phyloP scores from a whole-genome alignment of 768 basidiomycete genomes.

The Coprinopsis cinerea region DNA sequence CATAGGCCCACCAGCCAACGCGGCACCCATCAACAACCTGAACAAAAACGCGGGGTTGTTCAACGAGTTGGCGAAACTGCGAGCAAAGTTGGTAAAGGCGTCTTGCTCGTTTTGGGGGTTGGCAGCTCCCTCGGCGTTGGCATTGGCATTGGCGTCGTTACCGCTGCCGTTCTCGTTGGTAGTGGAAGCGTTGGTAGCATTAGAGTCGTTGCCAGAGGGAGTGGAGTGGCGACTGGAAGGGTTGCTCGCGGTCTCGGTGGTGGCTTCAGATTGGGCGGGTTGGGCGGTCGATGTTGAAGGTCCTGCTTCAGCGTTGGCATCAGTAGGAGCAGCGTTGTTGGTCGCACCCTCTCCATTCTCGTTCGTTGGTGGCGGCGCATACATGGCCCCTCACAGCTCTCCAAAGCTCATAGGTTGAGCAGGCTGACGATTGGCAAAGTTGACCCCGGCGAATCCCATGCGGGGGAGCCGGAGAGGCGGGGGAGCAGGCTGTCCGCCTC shows the following conservation, averaged over 20 bases:
- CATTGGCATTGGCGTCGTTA: neutral
- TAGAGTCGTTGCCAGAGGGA: neutral
- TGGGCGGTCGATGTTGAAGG: neutral
- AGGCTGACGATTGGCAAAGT: conserved; percentile 6
- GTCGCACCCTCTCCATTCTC: neutral
- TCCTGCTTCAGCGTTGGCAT: neutral
- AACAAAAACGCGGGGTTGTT: conserved; percentile 3
- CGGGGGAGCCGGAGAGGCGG: neutral
- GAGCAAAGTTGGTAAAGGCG: conserved; percentile 7
- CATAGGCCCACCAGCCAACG: conserved; percentile 16
- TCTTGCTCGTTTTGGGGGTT: neutral
- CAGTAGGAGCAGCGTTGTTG: neutral
- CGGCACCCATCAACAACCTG: conserved; percentile 9
- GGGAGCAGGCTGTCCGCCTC: too few species aligned
- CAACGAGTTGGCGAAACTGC: conserved; percentile 5
- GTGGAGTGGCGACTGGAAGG: too few species aligned
- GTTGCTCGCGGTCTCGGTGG: too few species aligned
- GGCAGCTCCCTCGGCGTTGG: neutral
- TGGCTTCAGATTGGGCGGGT: neutral
- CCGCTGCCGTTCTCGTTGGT: neutral
- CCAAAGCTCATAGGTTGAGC: neutral
- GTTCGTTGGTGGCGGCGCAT: neutral
- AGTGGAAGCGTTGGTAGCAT: neutral
- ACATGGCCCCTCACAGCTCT: neutral
- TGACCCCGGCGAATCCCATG: conserved; percentile 5